Evolutionary conservation across 2,329 filamentous ascomycete genomes (phyloP).

Genomic region (Arthroderma sp.): DNA sequence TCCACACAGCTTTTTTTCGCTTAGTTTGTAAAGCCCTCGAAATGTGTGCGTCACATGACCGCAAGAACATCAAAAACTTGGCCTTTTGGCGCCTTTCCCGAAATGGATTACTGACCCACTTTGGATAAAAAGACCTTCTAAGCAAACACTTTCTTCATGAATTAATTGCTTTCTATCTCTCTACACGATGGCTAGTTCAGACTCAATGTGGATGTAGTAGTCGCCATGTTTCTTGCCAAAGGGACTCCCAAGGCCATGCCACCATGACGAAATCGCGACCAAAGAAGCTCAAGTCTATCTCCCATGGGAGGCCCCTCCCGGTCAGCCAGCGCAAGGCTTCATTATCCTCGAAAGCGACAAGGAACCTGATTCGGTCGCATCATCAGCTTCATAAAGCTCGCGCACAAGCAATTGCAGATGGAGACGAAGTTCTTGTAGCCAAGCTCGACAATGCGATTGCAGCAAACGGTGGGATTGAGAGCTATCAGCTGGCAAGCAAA

Average conservation of each 20-base stretch:
- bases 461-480: conserved; percentile 44
- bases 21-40: conserved; percentile 13
- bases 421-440: conserved; percentile 28
- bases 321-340: conserved; percentile 20
- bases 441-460: conserved; percentile 39
- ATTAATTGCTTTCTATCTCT: neutral
- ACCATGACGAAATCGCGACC: neutral
- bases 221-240: neutral
- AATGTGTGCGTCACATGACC: conserved; percentile 12
- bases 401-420: conserved; percentile 37
- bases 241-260: neutral
- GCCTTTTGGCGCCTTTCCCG: conserved; percentile 4
- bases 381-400: conserved; percentile 47
- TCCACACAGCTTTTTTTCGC: conserved; percentile 5
- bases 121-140: neutral
- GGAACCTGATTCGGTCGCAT: conserved; percentile 46
- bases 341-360: conserved; percentile 45
- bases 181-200: neutral
- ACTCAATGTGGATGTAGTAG: neutral
- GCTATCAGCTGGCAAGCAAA: conserved; percentile 50
- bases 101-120: neutral
- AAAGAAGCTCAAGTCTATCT: conserved; percentile 26
- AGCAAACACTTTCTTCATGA: neutral
- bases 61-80: neutral
- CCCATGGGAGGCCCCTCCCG: conserved; percentile 34